Conservation (phyloP, 805 yeast genomes). For the Starmerella floricola region DNA sequence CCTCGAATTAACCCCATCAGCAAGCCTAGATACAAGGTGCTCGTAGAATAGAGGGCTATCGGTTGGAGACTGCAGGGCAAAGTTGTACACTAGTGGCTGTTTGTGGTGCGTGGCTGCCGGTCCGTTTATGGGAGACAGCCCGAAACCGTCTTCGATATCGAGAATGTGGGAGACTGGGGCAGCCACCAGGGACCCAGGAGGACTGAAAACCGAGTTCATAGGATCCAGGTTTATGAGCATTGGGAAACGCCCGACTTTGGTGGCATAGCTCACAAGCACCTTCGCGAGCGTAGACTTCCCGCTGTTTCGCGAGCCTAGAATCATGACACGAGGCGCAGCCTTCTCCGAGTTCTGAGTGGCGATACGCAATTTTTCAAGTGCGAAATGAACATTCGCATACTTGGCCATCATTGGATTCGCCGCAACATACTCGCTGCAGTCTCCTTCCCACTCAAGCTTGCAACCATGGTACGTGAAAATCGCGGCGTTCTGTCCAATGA, state of each 20-base stretch:
- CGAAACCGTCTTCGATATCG: conserved; percentile 69
- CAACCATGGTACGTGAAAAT: conserved; percentile 58
- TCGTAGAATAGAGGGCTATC: conserved; percentile 50
- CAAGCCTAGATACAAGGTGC: conserved; percentile 38
- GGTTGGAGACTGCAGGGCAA: conserved; percentile 50
- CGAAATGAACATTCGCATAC: conserved; percentile 60
- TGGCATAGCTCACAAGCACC: conserved; percentile 61
- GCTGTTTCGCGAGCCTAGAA: conserved; percentile 57
- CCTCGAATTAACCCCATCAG: conserved; percentile 37
- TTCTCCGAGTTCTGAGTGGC: background rate
- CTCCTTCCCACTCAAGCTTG: conserved; percentile 38
- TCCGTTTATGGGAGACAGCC: conserved; percentile 56
- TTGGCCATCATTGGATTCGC: conserved; percentile 58
- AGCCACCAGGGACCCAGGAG: conserved; percentile 79
- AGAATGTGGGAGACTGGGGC: conserved; percentile 70
- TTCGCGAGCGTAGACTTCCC: conserved; percentile 75
- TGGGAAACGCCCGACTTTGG: conserved; percentile 57
- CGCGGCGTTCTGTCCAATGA: conserved; percentile 44
- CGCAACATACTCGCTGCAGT: conserved; percentile 44
- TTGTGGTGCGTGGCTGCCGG: conserved; percentile 49
- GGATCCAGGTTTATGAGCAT: conserved; percentile 73
- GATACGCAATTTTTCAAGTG: conserved; percentile 46
- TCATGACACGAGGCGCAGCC: conserved; percentile 36
- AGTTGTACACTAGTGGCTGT: conserved; percentile 75
- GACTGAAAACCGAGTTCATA: conserved; percentile 48